phyloP scores from a whole-genome alignment of 2,329 filamentous ascomycete genomes.

The Phialocephala subalpina region DNA sequence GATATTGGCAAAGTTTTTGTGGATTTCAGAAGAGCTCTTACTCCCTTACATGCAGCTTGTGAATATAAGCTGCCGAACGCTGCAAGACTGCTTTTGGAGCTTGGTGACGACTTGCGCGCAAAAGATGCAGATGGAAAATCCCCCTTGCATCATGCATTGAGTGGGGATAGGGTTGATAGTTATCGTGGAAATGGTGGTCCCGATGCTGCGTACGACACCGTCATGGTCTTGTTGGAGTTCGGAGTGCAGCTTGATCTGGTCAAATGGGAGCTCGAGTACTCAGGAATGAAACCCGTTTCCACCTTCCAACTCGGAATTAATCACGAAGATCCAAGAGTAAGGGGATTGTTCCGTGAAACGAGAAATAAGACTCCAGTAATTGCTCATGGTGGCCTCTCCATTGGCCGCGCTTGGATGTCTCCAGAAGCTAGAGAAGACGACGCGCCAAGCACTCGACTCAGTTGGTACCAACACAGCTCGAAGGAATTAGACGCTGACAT shows the following conservation, averaged over 20 bases:
- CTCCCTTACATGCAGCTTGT: not conserved
- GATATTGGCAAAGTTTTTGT: not conserved
- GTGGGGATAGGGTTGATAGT: not conserved
- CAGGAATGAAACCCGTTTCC: not conserved
- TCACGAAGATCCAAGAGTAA: not conserved
- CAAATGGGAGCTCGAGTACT: not conserved
- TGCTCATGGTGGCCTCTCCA: not conserved
- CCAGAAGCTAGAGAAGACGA: not conserved
- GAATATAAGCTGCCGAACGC: not conserved
- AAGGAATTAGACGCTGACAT: not conserved
- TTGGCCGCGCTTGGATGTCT: not conserved
- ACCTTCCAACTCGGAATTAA: not conserved
- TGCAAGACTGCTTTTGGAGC: not conserved
- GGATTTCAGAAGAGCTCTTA: not conserved
- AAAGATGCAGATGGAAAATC: not conserved
- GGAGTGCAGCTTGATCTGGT: not conserved
- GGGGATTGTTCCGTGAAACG: not conserved
- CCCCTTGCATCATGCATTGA: not conserved
- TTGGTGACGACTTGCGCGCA: not conserved
- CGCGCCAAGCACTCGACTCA: not conserved
- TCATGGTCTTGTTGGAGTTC: not conserved
- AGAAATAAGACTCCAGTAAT: not conserved
- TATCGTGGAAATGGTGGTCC: not conserved
- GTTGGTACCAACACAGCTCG: not conserved
- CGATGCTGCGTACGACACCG: not conserved